Base-by-base conservation (phyloP, 1,284 basidiomycete species). In the Tremellales sp. region DNA sequence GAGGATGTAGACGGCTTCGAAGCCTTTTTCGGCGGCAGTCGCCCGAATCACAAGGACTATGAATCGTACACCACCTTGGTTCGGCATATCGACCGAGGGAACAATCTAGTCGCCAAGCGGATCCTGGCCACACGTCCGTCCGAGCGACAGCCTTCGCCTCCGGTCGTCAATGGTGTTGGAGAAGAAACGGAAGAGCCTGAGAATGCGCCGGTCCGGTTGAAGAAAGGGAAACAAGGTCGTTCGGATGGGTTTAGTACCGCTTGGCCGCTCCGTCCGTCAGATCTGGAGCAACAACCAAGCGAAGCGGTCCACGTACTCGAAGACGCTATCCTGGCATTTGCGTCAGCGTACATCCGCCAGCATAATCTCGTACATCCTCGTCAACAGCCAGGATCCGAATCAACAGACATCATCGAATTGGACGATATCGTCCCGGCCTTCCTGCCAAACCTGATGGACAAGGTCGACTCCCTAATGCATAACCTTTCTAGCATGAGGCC, bases 251-350 rank as follows among this genome's bases (percentile, higher is more conserved):
- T 29, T 40, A 41, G 22, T 12, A 13, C 22, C 40, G 15, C 17
- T 29, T 42, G 50, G 17, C 12, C 50, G 27, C 27, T 36, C 11
- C 3, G n/a, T 22, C 36, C 21, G 4, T 35, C 31, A 37, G 27
- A 35, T 39, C 19, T 26, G 15, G 27, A 37, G 7, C 31, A 23
- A n/a, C n/a, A n/a, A 31, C 29, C 29, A 31, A 8, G 15, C 29
- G 8, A 8, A 19, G 36, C 10, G 8, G 36, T 19, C 8, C 11
- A 13, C 19, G 19, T 17, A 17, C 36, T 62, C 19, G 40, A 52
- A 26, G 57, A 59, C 17, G 43, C 48, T 10, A 51, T 63, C 10
- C 47, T 33, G 10, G 45, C 43, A 23, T 61, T 63, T 40, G 57
- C 57, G 5, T 42, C 42, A 8, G 15, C 51, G 12, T 60, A 59